Percentiles rank a stretch among this genome's conserved stretches.
phyloP scores from a whole-genome alignment of 2,329 filamentous ascomycete species.

The Neonectria magnoliae region DNA sequence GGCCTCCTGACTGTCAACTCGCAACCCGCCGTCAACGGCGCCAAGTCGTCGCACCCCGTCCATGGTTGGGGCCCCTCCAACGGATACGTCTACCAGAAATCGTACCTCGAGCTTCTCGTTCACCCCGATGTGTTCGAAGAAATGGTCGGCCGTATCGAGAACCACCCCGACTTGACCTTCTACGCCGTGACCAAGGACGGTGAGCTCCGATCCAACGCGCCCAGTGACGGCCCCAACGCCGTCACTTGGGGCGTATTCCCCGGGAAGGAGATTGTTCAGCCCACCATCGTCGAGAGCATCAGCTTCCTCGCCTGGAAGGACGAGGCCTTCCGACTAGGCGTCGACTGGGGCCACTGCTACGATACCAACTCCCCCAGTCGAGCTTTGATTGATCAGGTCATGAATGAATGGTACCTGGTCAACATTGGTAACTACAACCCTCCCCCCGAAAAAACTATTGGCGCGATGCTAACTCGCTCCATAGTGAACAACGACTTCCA shows the following conservation, averaged over 20 bases:
- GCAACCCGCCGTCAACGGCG: slow-evolving; percentile 92
- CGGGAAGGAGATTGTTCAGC: slow-evolving; percentile 98
- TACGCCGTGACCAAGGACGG: slow-evolving; percentile 91
- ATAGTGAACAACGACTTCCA: slow-evolving; percentile 98
- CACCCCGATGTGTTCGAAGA: slow-evolving; percentile 81
- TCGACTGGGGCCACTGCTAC: slow-evolving; percentile 95
- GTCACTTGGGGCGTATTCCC: slow-evolving; percentile 99
- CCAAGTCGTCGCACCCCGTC: slow-evolving; percentile 84
- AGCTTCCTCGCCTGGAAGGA: slow-evolving; percentile 99
- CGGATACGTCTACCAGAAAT: slow-evolving; percentile 98
- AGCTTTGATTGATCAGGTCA: slow-evolving; percentile 80
- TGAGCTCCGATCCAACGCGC: slow-evolving; percentile 84
- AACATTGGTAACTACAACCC: slow-evolving; percentile 79
- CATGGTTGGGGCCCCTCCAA: slow-evolving; percentile 96
- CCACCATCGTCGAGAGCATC: slow-evolving; percentile 98
- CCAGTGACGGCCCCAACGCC: slow-evolving; percentile 90
- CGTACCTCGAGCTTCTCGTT: slow-evolving; percentile 92
- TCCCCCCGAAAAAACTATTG: slow-evolving; percentile 5
- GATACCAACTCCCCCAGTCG: slow-evolving; percentile 80
- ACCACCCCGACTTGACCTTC: slow-evolving; percentile 86
- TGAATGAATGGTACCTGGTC: slow-evolving; percentile 91
- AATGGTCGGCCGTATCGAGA: slow-evolving; percentile 80
- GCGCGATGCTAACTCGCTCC: slow-evolving; percentile 7
- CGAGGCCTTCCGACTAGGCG: slow-evolving; percentile 91
- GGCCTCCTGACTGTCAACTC: slow-evolving; percentile 97